Evolutionary conservation across 768 basidiomycete genomes (phyloP), one percentile per base, ranked within the genome.

Genomic region (Tephrocybe sp.): DNA sequence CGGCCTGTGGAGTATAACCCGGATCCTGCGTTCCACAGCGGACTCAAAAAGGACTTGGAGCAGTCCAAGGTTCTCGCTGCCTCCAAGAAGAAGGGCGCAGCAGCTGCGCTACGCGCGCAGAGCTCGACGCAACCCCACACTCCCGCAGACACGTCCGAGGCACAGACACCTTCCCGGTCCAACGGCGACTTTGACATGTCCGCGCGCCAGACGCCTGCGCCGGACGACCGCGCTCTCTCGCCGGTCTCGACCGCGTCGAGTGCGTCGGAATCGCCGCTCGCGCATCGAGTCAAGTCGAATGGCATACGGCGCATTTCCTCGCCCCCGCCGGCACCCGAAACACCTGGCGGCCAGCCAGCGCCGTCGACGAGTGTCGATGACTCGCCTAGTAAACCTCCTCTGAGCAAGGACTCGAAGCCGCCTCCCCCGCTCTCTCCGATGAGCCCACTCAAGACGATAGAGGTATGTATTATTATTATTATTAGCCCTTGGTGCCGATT

Each of bases 1-100:
- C 78, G 90, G 3, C 88, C 89, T 7, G 85, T 90, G 38, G 79
- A 85, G 62, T 95, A 93, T 62, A 92, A 85, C 55, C 71, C 86
- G 0, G 85, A 90, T 62, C 80, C 79, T 2, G 86, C 85, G 17
- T 84, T 77, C 65, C 93, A 95, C 62, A 65, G 71, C 28, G 79
- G 77, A 11, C 55, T 80, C 44, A 79, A 74, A 58, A 72, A 70
- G 28, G 88, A 90, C 41, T 67, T 70, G 2, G 88, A 89, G 36
- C 61, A 74, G 48, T 73, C 73, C 14, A 84, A 80, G 63, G 69
- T 74, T 0, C 61, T 68, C 3, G 59, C 58, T 24, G 69, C 68
- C 21, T 68, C 79, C 45, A 85, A 81, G 74, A 81, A 83, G 70
- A 79, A 81, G 58, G 78, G 78, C 6, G 77, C 75, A 0, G 78